Evolutionary conservation across 129 eudicot species (phyloP).

Genomic region (Apium graveolens): DNA sequence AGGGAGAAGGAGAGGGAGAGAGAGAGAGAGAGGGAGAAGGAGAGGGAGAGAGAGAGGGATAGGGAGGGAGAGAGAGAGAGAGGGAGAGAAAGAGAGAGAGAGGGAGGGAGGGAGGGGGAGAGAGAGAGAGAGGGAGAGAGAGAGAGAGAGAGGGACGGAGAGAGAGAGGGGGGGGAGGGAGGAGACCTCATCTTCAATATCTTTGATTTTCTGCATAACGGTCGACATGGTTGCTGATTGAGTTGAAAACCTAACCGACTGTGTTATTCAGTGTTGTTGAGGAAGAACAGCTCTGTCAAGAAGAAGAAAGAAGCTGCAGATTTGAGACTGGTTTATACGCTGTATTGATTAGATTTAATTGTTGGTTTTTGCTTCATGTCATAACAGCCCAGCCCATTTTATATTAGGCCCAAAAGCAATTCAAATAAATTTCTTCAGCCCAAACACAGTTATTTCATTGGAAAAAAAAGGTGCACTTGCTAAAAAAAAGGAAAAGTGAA

Average conservation of each 20-base stretch:
- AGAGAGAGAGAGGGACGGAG: neutral
- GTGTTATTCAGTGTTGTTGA: neutral
- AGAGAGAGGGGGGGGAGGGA: neutral
- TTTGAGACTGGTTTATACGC: neutral
- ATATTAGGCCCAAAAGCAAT: neutral
- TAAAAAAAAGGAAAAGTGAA: too few species aligned
- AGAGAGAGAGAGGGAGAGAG: too few species aligned
- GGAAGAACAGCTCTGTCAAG: neutral
- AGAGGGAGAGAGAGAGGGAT: neutral
- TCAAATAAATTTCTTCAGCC: too few species aligned
- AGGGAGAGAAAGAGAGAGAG: too few species aligned
- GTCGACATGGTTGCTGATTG: slow-evolving; percentile 65
- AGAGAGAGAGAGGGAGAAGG: too few species aligned
- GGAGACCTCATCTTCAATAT: slow-evolving; percentile 96
- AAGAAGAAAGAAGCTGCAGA: neutral
- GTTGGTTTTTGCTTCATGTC: neutral
- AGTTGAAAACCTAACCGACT: neutral
- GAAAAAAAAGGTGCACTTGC: too few species aligned
- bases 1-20: too few species aligned
- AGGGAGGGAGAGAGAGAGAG: neutral
- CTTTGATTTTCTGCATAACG: slow-evolving; percentile 98
- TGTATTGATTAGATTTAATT: neutral
- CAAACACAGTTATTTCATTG: too few species aligned
- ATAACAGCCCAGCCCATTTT: neutral
- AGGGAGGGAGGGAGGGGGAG: too few species aligned